Evolutionary conservation across 805 yeast species (phyloP).

Genomic region (Debaryomyces prosopidis): DNA sequence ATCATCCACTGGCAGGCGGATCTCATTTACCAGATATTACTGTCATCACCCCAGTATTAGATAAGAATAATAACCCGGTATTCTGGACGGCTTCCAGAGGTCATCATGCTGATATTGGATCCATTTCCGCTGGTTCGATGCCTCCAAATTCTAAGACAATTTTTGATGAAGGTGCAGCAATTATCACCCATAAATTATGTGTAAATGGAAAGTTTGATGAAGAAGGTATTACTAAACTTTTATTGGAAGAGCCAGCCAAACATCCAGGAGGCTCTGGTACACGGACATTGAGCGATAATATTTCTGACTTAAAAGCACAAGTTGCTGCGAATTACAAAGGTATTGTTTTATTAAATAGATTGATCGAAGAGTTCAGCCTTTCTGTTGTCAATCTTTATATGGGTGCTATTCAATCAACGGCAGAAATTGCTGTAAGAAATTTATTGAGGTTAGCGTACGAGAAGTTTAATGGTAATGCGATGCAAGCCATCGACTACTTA

Average conservation of each 20-base stretch:
- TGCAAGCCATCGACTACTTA: constrained; percentile 60
- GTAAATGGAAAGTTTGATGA: constrained; percentile 67
- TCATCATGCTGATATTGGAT: constrained; percentile 93
- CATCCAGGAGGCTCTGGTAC: constrained; percentile 85
- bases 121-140: constrained; percentile 85
- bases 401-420: constrained; percentile 25
- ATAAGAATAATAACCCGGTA: constrained; percentile 47
- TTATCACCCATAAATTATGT: constrained; percentile 73
- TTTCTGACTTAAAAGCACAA: constrained; percentile 52
- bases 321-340: constrained; percentile 86
- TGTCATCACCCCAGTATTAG: constrained; percentile 80
- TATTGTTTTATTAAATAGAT: constrained; percentile 54
- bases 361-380: constrained; percentile 63
- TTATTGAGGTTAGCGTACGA: constrained; percentile 21
- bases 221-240: constrained; percentile 56
- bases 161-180: constrained; percentile 86
- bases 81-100: constrained; percentile 91
- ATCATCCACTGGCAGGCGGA: constrained; percentile 39
- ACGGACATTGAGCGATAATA: constrained; percentile 73
- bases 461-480: constrained; percentile 33
- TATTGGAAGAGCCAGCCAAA: constrained; percentile 70
- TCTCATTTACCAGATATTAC: constrained; percentile 57
- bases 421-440: constrained; percentile 24
- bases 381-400: constrained; percentile 25
- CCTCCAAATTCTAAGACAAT: constrained; percentile 82